Evolutionary conservation across 148 eudicot genomes (phyloP).

Genomic region (Rhododendron mucronatum): DNA sequence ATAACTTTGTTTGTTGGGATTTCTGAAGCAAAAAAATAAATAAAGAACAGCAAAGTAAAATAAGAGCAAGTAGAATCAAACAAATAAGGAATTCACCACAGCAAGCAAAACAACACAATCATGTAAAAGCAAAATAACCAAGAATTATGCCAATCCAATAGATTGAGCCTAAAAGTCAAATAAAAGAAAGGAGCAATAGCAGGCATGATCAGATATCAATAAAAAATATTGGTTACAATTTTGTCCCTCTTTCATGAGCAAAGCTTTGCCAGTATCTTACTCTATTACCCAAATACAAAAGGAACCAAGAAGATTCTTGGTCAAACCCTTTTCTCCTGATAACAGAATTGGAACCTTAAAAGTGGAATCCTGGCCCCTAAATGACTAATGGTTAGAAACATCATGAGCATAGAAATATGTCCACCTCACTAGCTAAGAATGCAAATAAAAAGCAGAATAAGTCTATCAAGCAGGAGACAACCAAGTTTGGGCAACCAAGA

Average conservation of each 20-base stretch:
- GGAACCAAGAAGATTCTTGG: neutral
- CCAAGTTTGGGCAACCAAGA: neutral
- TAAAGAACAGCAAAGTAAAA: neutral
- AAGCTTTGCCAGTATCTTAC: neutral
- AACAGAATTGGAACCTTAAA: neutral
- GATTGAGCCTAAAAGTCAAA: neutral
- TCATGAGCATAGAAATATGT: neutral
- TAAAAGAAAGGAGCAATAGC: neutral
- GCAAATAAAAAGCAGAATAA: neutral
- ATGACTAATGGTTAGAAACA: neutral
- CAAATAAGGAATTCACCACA: neutral
- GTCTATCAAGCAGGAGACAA: neutral
- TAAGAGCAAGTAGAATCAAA: neutral
- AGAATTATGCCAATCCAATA: neutral
- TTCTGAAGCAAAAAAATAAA: conserved; percentile 22
- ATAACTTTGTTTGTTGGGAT: conserved; percentile 33
- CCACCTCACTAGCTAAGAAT: neutral
- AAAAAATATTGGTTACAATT: neutral
- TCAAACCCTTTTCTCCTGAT: neutral
- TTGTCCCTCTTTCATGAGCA: neutral
- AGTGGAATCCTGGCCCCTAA: neutral
- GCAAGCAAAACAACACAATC: neutral
- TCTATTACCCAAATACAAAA: neutral
- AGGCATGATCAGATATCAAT: neutral
- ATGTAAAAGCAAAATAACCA: neutral